Percentiles rank a stretch among this genome's conserved stretches.
phyloP scores from a whole-genome alignment of 306 rosid species.

The Dalbergia cultrata region DNA sequence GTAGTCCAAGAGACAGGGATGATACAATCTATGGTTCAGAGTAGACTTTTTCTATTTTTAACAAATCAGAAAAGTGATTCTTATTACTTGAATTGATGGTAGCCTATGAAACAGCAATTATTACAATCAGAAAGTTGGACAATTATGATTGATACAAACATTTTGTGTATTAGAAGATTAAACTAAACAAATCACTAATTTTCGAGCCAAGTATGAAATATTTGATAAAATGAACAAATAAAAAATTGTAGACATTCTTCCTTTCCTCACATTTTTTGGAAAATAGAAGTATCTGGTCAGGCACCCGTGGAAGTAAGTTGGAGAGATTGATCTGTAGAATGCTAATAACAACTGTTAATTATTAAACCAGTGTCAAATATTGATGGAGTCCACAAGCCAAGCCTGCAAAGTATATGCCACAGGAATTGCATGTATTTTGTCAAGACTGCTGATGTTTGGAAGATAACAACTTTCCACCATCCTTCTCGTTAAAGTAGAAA shows the following conservation, averaged over 20 bases:
- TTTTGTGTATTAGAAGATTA: background rate
- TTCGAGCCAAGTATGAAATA: conserved; percentile 8
- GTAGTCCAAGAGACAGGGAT: no score
- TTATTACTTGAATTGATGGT: conserved; percentile 1
- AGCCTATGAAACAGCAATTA: background rate
- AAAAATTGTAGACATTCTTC: conserved; percentile 11
- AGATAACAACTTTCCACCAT: conserved; percentile 21
- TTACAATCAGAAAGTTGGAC: conserved; percentile 3
- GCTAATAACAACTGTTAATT: background rate
- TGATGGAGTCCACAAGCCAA: background rate
- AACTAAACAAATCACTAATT: conserved; percentile 7
- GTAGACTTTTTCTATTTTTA: no score
- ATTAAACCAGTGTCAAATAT: background rate
- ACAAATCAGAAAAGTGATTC: background rate
- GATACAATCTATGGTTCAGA: no score
- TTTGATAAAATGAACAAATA: conserved; percentile 25
- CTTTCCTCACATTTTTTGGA: background rate
- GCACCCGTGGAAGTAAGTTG: background rate
- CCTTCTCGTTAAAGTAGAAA: conserved; percentile 62
- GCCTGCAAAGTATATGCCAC: background rate
- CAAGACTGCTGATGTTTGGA: conserved; percentile 14
- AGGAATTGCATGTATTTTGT: background rate
- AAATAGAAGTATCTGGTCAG: background rate
- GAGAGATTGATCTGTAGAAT: conserved; percentile 1
- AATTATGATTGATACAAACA: conserved; percentile 19